Base-by-base conservation (phyloP, 2,329 filamentous ascomycete species). In the Dryadomyces quercus-mongolicae region DNA sequence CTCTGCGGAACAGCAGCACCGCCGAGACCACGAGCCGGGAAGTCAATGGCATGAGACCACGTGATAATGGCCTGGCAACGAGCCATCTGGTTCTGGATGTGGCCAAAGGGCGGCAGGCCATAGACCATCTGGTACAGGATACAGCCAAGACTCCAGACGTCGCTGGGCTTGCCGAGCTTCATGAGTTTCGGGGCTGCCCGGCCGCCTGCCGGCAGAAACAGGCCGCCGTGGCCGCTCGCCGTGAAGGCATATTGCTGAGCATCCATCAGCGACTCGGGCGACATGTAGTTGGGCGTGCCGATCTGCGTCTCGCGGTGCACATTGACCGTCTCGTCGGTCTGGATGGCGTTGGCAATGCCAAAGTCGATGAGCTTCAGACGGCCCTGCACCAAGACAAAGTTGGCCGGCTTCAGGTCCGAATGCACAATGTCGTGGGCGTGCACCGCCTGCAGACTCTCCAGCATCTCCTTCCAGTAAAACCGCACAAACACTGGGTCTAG, bases 401-500 rank as follows among this genome's bases (percentile, higher is more conserved):
- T 98, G 62, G 91, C 91, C 0, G 93, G 93, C 69, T 98, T 98
- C 42, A 98, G 76, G 65, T 98, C 93, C 0, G 90, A 95, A 70
- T 98, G 93, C 3, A 98, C 93, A 59, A 98, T 91, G 64, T 96
- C 90, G 66, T 85, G 78, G 13, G 86, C 80, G 66, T 98, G 93
- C 1, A 98, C 90, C 0, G 92, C 82, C 61, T 88, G 81, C 6
- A 98, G 82, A 66, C 93, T 97, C 67, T 95, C 90, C 18, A 98
- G 83, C 93, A 98, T 98, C 70, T 98, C 93, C 68, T 95, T 93
- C 93, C 93, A 98, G 74, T 95, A 95, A 70, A 88, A 94, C n/a
- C 93, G 86, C 13, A 93, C 89, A 67, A 97, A 96, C 53, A 86
- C 87, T 1, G 88, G 78, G 65, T 98, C 93, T 57, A 98, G 85